A percentile compares a stretch with the other conserved stretches of the same genome.
Conservation (phyloP, 352 stramenopile species). For the Pythium periplocum region DNA sequence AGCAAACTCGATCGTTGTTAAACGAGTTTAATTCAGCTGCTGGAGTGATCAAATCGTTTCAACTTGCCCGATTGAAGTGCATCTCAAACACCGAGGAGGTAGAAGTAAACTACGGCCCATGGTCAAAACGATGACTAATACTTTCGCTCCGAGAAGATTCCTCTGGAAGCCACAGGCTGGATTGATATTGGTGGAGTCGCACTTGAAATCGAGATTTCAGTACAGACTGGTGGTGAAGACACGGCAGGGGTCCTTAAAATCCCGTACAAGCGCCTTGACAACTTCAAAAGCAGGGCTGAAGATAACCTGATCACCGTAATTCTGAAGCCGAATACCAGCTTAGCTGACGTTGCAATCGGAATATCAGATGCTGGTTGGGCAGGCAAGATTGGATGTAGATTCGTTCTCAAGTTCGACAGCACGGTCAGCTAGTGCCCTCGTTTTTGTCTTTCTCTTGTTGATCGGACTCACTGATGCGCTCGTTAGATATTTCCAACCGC, state of each 20-base stretch:
- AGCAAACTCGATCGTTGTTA: conserved; percentile 22
- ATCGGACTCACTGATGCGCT: too few relatives aligned
- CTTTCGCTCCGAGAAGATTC: background rate
- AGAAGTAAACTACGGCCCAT: too few relatives aligned
- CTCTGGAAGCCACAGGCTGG: conserved; percentile 16
- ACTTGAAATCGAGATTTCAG: conserved; percentile 21
- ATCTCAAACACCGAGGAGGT: too few relatives aligned
- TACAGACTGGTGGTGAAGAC: conserved; percentile 1
- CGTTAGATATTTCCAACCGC: too few relatives aligned
- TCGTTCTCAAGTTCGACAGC: too few relatives aligned
- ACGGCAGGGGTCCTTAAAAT: conserved; percentile 17
- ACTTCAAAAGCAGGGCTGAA: background rate
- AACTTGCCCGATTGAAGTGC: background rate
- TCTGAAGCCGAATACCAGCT: conserved; percentile 2
- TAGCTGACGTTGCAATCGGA: conserved; percentile 7
- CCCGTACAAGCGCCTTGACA: conserved; percentile 14
- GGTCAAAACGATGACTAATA: too few relatives aligned
- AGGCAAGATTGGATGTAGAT: too few relatives aligned
- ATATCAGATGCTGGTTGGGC: too few relatives aligned
- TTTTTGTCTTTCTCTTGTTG: too few relatives aligned
- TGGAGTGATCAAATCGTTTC: conserved; percentile 24
- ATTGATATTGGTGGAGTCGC: conserved; percentile 23
- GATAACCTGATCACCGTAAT: background rate
- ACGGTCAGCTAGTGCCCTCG: too few relatives aligned
- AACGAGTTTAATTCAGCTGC: conserved; percentile 28